These are phyloP conservation scores for Russula ochroleuca DNA, from an alignment of 768 basidiomycete genomes.

Conservation along the genomic window DNA sequence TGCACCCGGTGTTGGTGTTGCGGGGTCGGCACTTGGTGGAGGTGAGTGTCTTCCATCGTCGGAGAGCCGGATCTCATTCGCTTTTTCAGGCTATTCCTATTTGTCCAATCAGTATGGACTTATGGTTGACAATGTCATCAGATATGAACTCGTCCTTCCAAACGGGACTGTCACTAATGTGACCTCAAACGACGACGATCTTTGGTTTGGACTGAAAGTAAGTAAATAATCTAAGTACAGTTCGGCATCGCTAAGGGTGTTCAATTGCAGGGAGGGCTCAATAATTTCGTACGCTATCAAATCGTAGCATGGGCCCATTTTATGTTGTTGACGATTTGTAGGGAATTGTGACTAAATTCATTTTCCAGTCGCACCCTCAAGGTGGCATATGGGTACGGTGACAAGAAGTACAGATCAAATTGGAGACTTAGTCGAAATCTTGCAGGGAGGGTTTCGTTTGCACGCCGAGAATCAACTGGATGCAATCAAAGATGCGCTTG, in stretches of 20 bases:
- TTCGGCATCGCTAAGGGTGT: background rate
- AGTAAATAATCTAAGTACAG: background rate
- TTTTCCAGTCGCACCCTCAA: constrained; percentile 26
- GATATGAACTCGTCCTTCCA: constrained; percentile 32
- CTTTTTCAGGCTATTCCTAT: constrained; percentile 32
- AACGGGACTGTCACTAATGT: constrained; percentile 26
- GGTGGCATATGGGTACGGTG: constrained; percentile 31
- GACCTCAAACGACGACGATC: constrained; percentile 3
- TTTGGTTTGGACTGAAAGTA: constrained; percentile 18
- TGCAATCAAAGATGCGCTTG: background rate
- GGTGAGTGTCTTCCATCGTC: constrained; percentile 13
- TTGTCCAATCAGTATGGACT: constrained; percentile 35
- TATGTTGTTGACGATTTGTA: background rate
- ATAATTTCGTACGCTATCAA: constrained; percentile 15
- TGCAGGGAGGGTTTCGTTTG: background rate
- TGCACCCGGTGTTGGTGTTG: background rate
- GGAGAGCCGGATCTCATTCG: constrained; percentile 9
- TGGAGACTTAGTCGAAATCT: background rate
- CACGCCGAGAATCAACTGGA: background rate
- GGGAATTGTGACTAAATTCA: constrained; percentile 19
- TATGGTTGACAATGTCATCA: constrained; percentile 35
- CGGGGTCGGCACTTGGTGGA: constrained; percentile 13
- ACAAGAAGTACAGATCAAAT: no score
- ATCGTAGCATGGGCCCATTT: background rate
- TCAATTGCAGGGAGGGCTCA: constrained; percentile 16